A percentile compares a stretch with the other conserved stretches of the same genome.
Evolutionary conservation across 177 flowering plant species (phyloP).

Genomic region (Tripterygium wilfordii): DNA sequence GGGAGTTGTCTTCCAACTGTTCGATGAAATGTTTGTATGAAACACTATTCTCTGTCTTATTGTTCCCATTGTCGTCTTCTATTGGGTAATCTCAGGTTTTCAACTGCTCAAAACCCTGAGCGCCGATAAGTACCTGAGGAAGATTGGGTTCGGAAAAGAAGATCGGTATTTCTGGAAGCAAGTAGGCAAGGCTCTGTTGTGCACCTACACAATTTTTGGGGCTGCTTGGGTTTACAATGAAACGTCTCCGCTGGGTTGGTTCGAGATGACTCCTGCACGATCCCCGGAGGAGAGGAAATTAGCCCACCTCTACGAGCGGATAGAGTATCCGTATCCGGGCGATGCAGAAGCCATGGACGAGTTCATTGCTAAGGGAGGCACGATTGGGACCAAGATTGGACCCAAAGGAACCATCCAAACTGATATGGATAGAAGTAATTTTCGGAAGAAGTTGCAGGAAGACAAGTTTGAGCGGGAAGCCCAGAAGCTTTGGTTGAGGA

Average conservation of each 20-base stretch:
- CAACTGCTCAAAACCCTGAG: conserved; percentile 23
- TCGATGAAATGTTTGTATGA: conserved; percentile 32
- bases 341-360: conserved; percentile 85
- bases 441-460: conserved; percentile 58
- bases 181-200: conserved; percentile 63
- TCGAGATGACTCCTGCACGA: conserved; percentile 65
- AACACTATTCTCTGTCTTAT: neutral
- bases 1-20: conserved; percentile 19
- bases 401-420: conserved; percentile 63
- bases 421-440: conserved; percentile 41
- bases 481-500: conserved; percentile 73
- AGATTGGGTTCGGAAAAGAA: conserved; percentile 69
- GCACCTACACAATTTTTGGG: conserved; percentile 67
- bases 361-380: conserved; percentile 77
- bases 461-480: conserved; percentile 74
- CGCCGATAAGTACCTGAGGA: conserved; percentile 36
- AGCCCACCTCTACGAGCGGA: conserved; percentile 76
- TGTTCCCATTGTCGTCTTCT: neutral
- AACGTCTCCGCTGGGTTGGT: conserved; percentile 95
- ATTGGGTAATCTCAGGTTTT: conserved; percentile 16
- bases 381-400: conserved; percentile 76
- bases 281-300: conserved; percentile 88
- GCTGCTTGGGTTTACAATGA: conserved; percentile 77
- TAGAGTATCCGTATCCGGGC: conserved; percentile 79
- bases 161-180: conserved; percentile 76